Base-by-base conservation (phyloP, 2,329 filamentous ascomycete genomes). In the Kalaharituber pfeilii region DNA sequence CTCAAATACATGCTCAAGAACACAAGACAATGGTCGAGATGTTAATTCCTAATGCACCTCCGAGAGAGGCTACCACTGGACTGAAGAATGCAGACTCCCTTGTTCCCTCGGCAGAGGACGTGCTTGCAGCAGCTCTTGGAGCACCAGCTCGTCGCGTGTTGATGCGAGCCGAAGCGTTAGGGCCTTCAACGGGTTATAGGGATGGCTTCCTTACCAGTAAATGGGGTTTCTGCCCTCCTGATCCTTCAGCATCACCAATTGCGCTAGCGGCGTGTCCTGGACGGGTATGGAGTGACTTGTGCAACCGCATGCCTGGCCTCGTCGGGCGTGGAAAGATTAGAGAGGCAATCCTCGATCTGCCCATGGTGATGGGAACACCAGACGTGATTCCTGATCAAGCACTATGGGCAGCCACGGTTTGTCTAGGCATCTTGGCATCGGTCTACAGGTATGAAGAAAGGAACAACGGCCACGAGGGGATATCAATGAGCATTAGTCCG, bases 121-220 rank as follows among this genome's bases (percentile, higher is more conserved):
- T 76, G 3, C 67, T 76, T 1, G 74, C 74, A 13, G 68, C 74
- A 5, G 74, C 74, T 1, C 67, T 77, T 4, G 74, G 75, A 1
- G 74, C 74, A 0, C 74, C 75, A 1, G 74, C 73, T 22, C 70
- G 74, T 9, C 74, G 76, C 60, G 74, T 77, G 3, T 72, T 77
- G 54, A 63, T 74, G 24, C 66, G 74, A 33, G 74, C 74, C 11
- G 73, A 76, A 59, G 71, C 75, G 28, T 71, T 77, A n/a, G 74
- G 74, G 0, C 66, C 69, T 0, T 63, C 64, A 29, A 75, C 71
- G 0, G 74, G 75, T 18, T 77, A 73, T 73, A 68, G 72, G 50
- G 75, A 77, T 56, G 73, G 73, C 0, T 75, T 73, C 60, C 70
- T 76, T 28, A 73, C 69, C 55, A 68, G 68, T 18, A 73, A 75